Conservation (phyloP, 2,329 filamentous ascomycete species). For the Lithohypha guttulata region DNA sequence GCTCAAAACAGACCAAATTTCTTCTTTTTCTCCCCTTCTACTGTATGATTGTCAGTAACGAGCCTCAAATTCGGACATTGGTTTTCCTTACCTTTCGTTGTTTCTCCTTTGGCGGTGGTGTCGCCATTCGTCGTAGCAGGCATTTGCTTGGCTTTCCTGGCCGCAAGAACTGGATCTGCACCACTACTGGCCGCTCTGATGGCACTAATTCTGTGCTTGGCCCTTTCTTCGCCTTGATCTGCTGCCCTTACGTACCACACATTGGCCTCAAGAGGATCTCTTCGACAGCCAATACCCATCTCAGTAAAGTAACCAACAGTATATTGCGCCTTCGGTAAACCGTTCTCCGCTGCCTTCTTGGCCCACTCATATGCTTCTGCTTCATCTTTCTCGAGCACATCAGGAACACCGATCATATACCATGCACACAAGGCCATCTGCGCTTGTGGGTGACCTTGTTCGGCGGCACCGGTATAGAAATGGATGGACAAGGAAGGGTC, state of each 20-base stretch:
- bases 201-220: conserved; percentile 72
- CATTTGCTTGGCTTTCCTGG: conserved; percentile 13
- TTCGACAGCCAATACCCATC: conserved; percentile 91
- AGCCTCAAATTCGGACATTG: neutral
- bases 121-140: conserved; percentile 11
- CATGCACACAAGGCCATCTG: conserved; percentile 99
- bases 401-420: conserved; percentile 93
- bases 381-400: conserved; percentile 87
- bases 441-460: conserved; percentile 68
- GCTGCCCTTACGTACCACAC: conserved; percentile 97
- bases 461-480: conserved; percentile 90
- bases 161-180: conserved; percentile 26
- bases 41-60: conserved; percentile 8
- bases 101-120: conserved; percentile 13
- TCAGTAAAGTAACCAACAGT: conserved; percentile 95
- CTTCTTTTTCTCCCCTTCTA: conserved; percentile 22
- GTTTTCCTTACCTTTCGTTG: conserved; percentile 13
- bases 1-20: conserved; percentile 24
- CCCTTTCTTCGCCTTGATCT: conserved; percentile 80
- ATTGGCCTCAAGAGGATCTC: conserved; percentile 92
- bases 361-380: conserved; percentile 97
- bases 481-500: conserved; percentile 92
- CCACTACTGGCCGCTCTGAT: conserved; percentile 72
- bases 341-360: conserved; percentile 68
- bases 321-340: conserved; percentile 74